Evolutionary conservation across 805 yeast genomes (phyloP), one percentile per base, ranked within the genome.

Genomic region (Teunomyces pallodes): DNA sequence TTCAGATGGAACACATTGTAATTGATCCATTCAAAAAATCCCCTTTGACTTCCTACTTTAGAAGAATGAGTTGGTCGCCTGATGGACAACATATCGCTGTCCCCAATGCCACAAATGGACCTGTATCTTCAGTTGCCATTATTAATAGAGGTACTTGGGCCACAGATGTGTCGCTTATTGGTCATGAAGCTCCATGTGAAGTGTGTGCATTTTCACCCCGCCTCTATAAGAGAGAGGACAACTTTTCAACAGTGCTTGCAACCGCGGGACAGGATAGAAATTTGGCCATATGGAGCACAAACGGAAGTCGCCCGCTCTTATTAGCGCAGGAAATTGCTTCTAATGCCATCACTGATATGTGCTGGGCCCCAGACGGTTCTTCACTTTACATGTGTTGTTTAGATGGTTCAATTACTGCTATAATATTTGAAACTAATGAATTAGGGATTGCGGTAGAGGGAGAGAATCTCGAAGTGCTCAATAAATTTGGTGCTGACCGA

Each of bases 241-340:
- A 64, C 52, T 69, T 77, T 45, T 75, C 86, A 6, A 85, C 96
- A 0, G 80, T 92, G 0, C 74, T 92, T n/a, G 97, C 97, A 2
- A 87, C 97, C 27, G 97, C 92, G 10, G 98, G 98, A 9, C 98
- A 92, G 66, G 99, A 92, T 66, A 83, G 88, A 58, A 80, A 90
- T 1, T 66, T 94, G 33, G 96, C 90, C 0, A 73, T 92, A 5
- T 92, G 99, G 99, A 84, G 83, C 58, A 92, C 96, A 0, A 67
- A 80, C 2, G 76, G 76, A 45, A 79, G 90, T 4, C 75, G 88
- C 43, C 98, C 99, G 1, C 65, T 94, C 43, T 77, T 87, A 9
- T 88, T 90, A 6, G 88, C 91, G 1, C 81, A 81, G 36, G 95
- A 91, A 53, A 77, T 92, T 12, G 79, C 86, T 3, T 72, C 75